Conservation (phyloP, 805 yeast genomes). For the Pichia californica region DNA sequence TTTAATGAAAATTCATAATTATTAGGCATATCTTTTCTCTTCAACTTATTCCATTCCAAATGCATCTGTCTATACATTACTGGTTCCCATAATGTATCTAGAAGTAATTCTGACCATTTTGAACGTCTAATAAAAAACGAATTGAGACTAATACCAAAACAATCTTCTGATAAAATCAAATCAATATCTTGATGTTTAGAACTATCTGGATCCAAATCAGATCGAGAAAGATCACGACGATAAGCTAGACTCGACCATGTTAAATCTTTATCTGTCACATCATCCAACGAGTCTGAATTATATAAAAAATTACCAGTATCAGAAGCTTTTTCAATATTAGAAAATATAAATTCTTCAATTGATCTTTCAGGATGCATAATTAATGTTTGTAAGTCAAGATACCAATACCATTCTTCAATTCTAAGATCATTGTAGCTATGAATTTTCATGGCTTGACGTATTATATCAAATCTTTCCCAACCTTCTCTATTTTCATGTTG, state of each 20-base stretch:
- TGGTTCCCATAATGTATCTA: constrained; percentile 38
- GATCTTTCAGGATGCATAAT: constrained; percentile 35
- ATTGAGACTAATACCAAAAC: constrained; percentile 36
- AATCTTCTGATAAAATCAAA: constrained; percentile 34
- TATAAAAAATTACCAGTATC: constrained; percentile 15
- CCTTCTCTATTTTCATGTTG: constrained; percentile 43
- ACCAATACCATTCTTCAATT: constrained; percentile 37
- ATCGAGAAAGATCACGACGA: constrained; percentile 28
- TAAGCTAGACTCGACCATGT: constrained; percentile 2
- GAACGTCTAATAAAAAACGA: constrained; percentile 35
- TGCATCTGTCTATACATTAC: constrained; percentile 33
- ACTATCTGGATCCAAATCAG: constrained; percentile 29
- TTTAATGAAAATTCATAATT: constrained; percentile 25
- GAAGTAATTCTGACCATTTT: constrained; percentile 31
- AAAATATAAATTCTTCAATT: constrained; percentile 31
- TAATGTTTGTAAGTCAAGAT: constrained; percentile 33
- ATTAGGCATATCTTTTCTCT: constrained; percentile 9
- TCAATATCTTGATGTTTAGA: constrained; percentile 30
- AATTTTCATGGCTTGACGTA: constrained; percentile 31
- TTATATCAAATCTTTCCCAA: constrained; percentile 37
- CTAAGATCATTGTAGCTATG: constrained; percentile 18
- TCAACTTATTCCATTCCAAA: constrained; percentile 26
- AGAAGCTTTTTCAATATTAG: constrained; percentile 19
- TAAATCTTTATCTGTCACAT: background rate
- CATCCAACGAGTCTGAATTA: background rate